phyloP scores from a whole-genome alignment of 2,329 filamentous ascomycete species.

The Chalaropsis ovoidea region DNA sequence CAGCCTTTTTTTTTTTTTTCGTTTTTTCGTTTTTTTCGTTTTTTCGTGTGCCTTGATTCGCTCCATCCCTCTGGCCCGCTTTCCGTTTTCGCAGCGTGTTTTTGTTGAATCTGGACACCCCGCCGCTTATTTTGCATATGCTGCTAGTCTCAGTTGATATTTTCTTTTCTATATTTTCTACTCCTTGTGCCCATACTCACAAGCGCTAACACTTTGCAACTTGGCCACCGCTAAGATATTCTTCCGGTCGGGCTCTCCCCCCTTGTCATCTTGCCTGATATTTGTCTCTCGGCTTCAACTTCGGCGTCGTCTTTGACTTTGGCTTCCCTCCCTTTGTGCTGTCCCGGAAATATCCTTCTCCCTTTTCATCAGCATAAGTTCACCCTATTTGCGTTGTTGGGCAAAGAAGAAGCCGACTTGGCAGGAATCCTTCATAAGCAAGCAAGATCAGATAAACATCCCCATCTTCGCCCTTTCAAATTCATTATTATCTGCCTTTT shows the following conservation, averaged over 20 bases:
- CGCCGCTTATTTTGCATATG: background rate
- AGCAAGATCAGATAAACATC: slow-evolving; percentile 13
- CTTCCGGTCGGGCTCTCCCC: background rate
- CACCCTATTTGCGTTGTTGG: background rate
- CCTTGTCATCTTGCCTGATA: background rate
- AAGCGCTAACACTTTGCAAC: slow-evolving; percentile 8
- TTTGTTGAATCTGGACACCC: slow-evolving; percentile 11
- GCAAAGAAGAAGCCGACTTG: background rate
- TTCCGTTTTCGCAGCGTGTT: slow-evolving; percentile 5
- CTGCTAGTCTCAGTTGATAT: background rate
- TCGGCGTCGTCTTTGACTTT: background rate
- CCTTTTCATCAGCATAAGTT: background rate
- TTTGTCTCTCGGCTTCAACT: slow-evolving; percentile 2
- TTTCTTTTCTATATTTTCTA: background rate
- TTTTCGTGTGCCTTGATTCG: background rate
- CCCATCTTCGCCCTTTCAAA: background rate
- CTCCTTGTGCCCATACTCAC: background rate
- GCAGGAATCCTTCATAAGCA: background rate
- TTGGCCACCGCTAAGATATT: slow-evolving; percentile 12
- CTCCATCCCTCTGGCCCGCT: background rate
- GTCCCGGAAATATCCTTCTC: background rate
- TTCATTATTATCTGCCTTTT: background rate
- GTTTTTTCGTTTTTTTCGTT: background rate
- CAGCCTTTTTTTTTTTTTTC: background rate
- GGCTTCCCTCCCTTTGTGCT: background rate